phyloP scores from a whole-genome alignment of 2,329 filamentous ascomycete species.

The Aspergillaceae sp. region DNA sequence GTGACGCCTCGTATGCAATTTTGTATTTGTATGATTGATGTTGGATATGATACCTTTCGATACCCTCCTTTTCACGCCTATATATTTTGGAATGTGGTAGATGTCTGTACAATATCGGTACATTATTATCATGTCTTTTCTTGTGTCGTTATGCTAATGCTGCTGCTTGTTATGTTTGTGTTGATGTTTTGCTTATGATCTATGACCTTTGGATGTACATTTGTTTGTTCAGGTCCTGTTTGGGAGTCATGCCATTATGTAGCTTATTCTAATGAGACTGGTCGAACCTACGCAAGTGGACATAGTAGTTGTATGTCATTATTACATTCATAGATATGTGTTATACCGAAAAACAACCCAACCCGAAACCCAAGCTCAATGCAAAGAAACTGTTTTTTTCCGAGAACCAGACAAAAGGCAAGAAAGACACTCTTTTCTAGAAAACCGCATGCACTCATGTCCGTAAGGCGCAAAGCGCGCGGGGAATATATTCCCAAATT shows the following conservation, averaged over 20 bases:
- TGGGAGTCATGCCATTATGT: too few relatives aligned
- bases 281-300: not conserved
- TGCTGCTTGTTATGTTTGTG: too few relatives aligned
- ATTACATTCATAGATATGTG: constrained; percentile 14
- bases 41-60: not conserved
- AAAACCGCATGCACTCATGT: too few relatives aligned
- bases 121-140: not conserved
- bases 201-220: too few relatives aligned
- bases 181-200: too few relatives aligned
- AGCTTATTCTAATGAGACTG: too few relatives aligned
- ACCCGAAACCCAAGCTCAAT: constrained; percentile 4
- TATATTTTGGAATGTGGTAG: not conserved
- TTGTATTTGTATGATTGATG: not conserved
- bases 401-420: constrained; percentile 6
- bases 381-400: constrained; percentile 5
- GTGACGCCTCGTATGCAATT: not conserved
- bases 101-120: not conserved
- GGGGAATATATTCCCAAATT: not conserved
- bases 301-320: not conserved
- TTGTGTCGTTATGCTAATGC: not conserved
- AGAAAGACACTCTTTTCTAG: not conserved
- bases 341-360: constrained; percentile 9
- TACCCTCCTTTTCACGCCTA: not conserved
- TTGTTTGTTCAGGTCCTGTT: too few relatives aligned
- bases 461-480: too few relatives aligned